Conservation (phyloP, 371 early-diverging fungal species). For the Catenaria anguillulae region DNA sequence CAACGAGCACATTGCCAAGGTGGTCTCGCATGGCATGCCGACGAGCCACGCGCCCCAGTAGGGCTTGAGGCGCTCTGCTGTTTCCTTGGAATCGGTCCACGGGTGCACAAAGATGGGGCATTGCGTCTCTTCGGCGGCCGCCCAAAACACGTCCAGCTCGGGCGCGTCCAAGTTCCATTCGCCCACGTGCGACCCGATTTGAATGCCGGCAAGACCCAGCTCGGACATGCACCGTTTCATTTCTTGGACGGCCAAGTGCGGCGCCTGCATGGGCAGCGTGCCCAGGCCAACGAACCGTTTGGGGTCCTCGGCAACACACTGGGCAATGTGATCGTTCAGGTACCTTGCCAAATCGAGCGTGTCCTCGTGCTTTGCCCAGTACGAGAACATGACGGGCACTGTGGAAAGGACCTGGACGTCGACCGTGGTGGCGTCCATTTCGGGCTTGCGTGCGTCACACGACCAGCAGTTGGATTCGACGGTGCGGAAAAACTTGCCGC, state of each 20-base stretch:
- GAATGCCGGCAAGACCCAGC: conserved; percentile 46
- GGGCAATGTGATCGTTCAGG: conserved; percentile 56
- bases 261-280: conserved; percentile 56
- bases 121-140: conserved; percentile 47
- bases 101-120: conserved; percentile 52
- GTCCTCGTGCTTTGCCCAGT: conserved; percentile 40
- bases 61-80: conserved; percentile 37
- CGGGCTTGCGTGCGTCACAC: conserved; percentile 37
- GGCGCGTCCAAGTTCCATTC: conserved; percentile 57
- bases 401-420: conserved; percentile 53
- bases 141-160: conserved; percentile 24
- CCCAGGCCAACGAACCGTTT: conserved; percentile 42
- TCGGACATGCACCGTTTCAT: conserved; percentile 47
- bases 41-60: conserved; percentile 63
- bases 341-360: conserved; percentile 36
- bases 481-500: conserved; percentile 50
- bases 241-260: conserved; percentile 47
- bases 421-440: conserved; percentile 32
- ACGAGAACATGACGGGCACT: conserved; percentile 55
- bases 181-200: conserved; percentile 55
- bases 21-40: conserved; percentile 64
- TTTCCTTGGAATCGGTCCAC: conserved; percentile 50
- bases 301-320: conserved; percentile 44
- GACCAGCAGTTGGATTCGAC: conserved; percentile 58
- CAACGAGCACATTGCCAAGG: conserved; percentile 45